Evolutionary conservation across 2,329 filamentous ascomycete species (phyloP), one percentile per base, ranked within the genome.

Genomic region (Rhinocladiella mackenziei): DNA sequence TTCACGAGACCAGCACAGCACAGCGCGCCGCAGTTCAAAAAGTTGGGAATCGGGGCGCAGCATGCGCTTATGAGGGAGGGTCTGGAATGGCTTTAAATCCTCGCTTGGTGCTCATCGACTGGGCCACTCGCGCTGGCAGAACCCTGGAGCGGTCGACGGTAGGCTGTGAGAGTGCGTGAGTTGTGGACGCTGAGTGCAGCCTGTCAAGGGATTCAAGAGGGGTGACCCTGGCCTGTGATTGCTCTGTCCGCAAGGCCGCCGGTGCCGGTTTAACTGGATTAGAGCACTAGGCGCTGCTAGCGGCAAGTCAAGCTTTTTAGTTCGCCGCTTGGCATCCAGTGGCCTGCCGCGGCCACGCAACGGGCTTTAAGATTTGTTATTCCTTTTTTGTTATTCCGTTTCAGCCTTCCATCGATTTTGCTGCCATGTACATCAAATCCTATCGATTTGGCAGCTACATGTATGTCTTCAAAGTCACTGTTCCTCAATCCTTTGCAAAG

Each of bases 11-110:
- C 22, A 17, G 13, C n/a, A 13, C 13, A 14, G 20, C 20, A 14
- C 19, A 14, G 30, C 14, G 29, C 8, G 29, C 25, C 17, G 39
- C 14, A 33, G 30, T 2, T 33, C 30, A 20, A 29, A 48, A 48
- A 42, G 41, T 39, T 52, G 38, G 43, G 48, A 50, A 49, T 48
- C 38, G 43, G 45, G 50, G 49, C 48, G 45, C 45, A 43, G 39
- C 43, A 46, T 30, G 46, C 35, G 46, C 40, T 53, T 46, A 50
- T 39, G 49, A 50, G 43, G 36, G 50, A 50, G 43, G 36, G 50
- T 49, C 49, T 49, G 39, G 46, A 47, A 44, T 39, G 35, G 34
- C 40, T 50, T 53, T 53, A 53, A 53, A 53, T 53, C 43, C 50
- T 53, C 46, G 45, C 50, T 53, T 50, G 50, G 37, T 47, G 17